Percentiles rank a stretch among this genome's conserved stretches.
These are phyloP conservation scores for Thalassiosira exigua DNA, from an alignment of 352 stramenopile species.

Conservation along the genomic window DNA sequence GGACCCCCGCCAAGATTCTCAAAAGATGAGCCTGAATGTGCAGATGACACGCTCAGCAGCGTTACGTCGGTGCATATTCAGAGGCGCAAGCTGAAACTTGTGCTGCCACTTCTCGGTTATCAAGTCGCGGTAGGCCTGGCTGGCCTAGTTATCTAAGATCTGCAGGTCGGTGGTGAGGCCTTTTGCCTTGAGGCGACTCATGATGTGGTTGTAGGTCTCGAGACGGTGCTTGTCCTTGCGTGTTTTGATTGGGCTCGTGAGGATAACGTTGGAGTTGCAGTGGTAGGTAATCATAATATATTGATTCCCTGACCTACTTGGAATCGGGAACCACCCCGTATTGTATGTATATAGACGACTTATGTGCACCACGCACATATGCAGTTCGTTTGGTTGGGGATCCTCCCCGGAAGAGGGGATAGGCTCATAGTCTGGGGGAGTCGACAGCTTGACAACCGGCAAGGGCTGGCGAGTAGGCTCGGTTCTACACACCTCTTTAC, in stretches of 20 bases:
- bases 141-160: too few species aligned
- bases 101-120: not conserved
- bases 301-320: slow-evolving; percentile 50
- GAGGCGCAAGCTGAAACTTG: slow-evolving; percentile 34
- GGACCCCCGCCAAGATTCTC: slow-evolving; percentile 4
- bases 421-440: not conserved
- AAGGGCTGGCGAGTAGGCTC: too few species aligned
- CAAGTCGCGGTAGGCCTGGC: slow-evolving; percentile 1
- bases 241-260: slow-evolving; percentile 50
- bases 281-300: slow-evolving; percentile 69
- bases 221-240: slow-evolving; percentile 29
- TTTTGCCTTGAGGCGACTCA: too few species aligned
- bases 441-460: too few species aligned
- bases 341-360: slow-evolving; percentile 49
- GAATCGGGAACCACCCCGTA: slow-evolving; percentile 53
- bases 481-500: too few species aligned
- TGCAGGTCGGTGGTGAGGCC: slow-evolving; percentile 3
- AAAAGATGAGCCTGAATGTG: slow-evolving; percentile 65
- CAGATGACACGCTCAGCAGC: slow-evolving; percentile 61
- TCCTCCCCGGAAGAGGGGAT: not conserved
- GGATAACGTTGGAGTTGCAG: slow-evolving; percentile 64
- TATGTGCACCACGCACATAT: slow-evolving; percentile 10
- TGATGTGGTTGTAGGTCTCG: slow-evolving; percentile 40
- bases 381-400: not conserved
- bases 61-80: too few species aligned